Base-by-base conservation (phyloP, 768 basidiomycete species). In the Tricholoma matsutake region DNA sequence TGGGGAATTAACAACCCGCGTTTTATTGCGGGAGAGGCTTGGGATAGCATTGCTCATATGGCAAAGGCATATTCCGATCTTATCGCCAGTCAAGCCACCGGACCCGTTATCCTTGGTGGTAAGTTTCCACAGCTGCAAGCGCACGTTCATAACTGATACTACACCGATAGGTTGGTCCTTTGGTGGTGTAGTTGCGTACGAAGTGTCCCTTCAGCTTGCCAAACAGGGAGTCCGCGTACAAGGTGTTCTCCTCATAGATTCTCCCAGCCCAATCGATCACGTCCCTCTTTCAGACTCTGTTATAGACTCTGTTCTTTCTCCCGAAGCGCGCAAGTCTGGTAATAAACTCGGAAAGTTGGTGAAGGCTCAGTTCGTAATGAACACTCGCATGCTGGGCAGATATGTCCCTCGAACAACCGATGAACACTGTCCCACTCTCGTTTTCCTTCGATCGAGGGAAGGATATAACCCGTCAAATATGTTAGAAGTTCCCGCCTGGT, bases 121-220 rank as follows among this genome's bases (percentile, higher is more conserved):
- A 62, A 57, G 78, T 65, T 25, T 35, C 45, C n/a, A 54, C 14
- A 45, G 25, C 18, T 37, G 18, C 14, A 11, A 11, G 29, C 9
- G 5, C 31, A 9, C 16, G 6, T 9, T 43, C 10, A 1, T 28
- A 52, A 10, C 20, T 60, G 20, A 9, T 52, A 41, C 31, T 61
- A 20, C 4, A 29, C 43, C 61, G 6, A 59, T 57, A 91, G 89
- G 89, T 0, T 92, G 89, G 89, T 92, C 89, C 2, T 88, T 92
- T 63, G 89, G 89, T 11, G 89, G 89, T 1, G 84, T 89, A 4
- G 82, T 84, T 0, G 87, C 89, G 0, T 90, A 84, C 65, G 89
- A 90, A 65, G 73, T 83, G 2, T 83, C 85, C 16, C 79, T 78
- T 0, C 81, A 82, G 28, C 79, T 91, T 16, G 61, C 74, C n/a